Evolutionary conservation across 2,329 filamentous ascomycete species (phyloP), one percentile per base, ranked within the genome.

Genomic region (Alternaria ventricosa): DNA sequence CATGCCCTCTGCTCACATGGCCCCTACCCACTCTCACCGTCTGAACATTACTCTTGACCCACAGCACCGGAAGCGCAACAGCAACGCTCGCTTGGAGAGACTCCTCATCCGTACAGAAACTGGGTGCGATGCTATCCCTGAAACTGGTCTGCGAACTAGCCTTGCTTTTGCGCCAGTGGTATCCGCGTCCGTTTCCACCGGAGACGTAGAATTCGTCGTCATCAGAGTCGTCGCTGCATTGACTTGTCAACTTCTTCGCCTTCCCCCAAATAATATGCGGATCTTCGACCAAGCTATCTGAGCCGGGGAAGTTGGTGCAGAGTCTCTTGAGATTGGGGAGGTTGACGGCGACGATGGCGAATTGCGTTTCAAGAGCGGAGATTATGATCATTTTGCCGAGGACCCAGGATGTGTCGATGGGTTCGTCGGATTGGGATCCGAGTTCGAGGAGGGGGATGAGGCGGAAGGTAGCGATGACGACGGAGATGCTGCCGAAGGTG

Each of bases 351-450:
- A 79, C 57, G 36, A 79, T 72, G 20, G 75, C 78, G 15, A 75
- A 63, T 53, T 78, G 68, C 43, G 79, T 71, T 53, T 79, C 76
- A 25, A 77, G 55, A 15, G 70, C 70, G 3, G 77, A 73, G 18
- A 79, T 68, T 22, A 79, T 75, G 60, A 75, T 65, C 63, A 79
- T 75, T 49, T 75, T 75, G 5, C 77, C 78, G 9, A 79, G 66
- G 2, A 71, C 63, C 43, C 65, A 78, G 22, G 73, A 74, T 12
- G 71, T 65, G 49, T 79, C 75, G 6, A 71, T 55, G 6, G 68
- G 66, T 3, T 50, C 63, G 57, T 70, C 49, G 15, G 49, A 53
- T 15, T 36, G 49, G n/a, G 33, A 30, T 5, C 28, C 67, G 18
- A 79, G 67, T 50, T 70, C 61, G 55, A 70, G 60, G 5, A 74